These are phyloP conservation scores for Aspergillus transmontanensis DNA, from an alignment of 2,329 filamentous ascomycete species.

Conservation along the genomic window DNA sequence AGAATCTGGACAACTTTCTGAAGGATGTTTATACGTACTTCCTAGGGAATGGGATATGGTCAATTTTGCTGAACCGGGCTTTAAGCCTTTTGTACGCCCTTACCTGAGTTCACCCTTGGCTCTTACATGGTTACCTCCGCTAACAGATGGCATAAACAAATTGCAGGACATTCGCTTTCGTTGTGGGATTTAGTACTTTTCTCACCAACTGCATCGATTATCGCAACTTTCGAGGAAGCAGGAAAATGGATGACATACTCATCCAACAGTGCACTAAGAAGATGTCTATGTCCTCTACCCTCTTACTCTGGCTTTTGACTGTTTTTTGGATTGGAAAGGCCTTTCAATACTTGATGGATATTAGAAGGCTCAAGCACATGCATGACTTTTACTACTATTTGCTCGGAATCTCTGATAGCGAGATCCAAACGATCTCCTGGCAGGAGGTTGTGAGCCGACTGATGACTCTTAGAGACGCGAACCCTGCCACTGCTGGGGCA, in stretches of 20 bases:
- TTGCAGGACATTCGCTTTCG: slow-evolving; percentile 73
- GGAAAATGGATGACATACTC: slow-evolving; percentile 61
- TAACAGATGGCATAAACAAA: slow-evolving; percentile 40
- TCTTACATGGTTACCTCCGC: neutral
- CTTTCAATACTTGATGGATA: slow-evolving; percentile 72
- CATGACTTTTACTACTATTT: slow-evolving; percentile 84
- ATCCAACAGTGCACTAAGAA: slow-evolving; percentile 73
- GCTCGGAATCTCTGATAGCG: slow-evolving; percentile 77
- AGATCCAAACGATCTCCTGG: slow-evolving; percentile 95
- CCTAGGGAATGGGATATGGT: slow-evolving; percentile 79
- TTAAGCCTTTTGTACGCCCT: slow-evolving; percentile 70
- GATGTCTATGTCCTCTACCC: slow-evolving; percentile 76
- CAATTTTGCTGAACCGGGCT: slow-evolving; percentile 72
- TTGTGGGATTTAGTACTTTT: slow-evolving; percentile 80
- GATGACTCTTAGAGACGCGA: slow-evolving; percentile 81
- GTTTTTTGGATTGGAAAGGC: slow-evolving; percentile 84
- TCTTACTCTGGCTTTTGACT: slow-evolving; percentile 80
- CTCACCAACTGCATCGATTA: slow-evolving; percentile 87
- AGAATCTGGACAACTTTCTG: slow-evolving; percentile 86
- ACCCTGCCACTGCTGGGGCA: slow-evolving; percentile 75
- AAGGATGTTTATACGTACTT: slow-evolving; percentile 86
- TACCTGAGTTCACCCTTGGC: neutral
- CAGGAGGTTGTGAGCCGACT: slow-evolving; percentile 84
- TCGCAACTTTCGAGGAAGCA: slow-evolving; percentile 67
- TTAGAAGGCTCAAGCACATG: slow-evolving; percentile 73